phyloP scores from a whole-genome alignment of 164 flowering plant genomes.

The Dillenia turbinata region DNA sequence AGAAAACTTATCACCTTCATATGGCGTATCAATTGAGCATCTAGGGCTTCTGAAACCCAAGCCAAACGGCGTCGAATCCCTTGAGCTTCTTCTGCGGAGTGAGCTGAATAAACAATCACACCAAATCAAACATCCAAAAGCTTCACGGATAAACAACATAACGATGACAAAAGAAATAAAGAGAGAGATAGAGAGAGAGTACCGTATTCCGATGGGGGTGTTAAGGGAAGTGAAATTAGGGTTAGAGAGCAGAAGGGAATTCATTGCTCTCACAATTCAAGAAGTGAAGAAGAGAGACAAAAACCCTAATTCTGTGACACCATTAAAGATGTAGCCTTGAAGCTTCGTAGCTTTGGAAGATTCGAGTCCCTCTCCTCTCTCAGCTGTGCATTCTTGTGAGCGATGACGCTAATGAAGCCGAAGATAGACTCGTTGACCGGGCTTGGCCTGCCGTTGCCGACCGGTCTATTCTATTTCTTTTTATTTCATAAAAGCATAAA shows the following conservation, averaged over 20 bases:
- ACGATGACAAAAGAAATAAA: background rate
- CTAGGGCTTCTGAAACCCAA: constrained; percentile 11
- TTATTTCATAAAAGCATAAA: too few species aligned
- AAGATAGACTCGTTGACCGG: too few species aligned
- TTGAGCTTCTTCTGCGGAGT: constrained; percentile 7
- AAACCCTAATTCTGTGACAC: constrained; percentile 1
- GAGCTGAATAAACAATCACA: constrained; percentile 4
- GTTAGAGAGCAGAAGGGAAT: constrained; percentile 20
- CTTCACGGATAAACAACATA: background rate
- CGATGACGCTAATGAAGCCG: too few species aligned
- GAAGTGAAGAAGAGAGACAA: background rate
- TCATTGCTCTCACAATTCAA: constrained; percentile 10
- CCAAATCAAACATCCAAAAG: background rate
- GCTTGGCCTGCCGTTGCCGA: too few species aligned
- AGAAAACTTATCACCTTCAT: constrained; percentile 19
- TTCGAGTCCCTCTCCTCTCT: too few species aligned
- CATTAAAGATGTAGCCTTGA: too few species aligned
- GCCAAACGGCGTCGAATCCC: constrained; percentile 4
- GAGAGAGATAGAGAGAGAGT: constrained; percentile 12
- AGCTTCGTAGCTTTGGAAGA: too few species aligned
- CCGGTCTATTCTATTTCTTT: too few species aligned
- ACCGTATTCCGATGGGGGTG: constrained; percentile 24
- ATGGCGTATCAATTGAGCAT: constrained; percentile 29
- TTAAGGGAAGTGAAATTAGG: constrained; percentile 21
- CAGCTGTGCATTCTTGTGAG: too few species aligned